Conservation (phyloP, 768 basidiomycete genomes). For the Mycena venus region DNA sequence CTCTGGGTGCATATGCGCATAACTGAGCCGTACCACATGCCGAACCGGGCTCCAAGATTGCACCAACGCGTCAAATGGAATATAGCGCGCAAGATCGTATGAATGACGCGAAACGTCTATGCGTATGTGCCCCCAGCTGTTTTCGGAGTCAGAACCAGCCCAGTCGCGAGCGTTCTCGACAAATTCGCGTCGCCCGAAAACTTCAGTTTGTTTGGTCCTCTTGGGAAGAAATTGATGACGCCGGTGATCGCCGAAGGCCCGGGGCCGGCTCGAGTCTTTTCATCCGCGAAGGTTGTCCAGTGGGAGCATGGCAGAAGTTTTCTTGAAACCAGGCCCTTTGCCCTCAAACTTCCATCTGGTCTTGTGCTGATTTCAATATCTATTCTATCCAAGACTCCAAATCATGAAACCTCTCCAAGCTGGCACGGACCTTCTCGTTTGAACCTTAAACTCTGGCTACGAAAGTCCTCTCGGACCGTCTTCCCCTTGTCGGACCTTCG, state of each 20-base stretch:
- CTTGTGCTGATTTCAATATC: not conserved
- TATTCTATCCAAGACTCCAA: not conserved
- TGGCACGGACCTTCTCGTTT: not conserved
- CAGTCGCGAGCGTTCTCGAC: conserved; percentile 1
- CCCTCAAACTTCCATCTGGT: not conserved
- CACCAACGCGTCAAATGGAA: conserved; percentile 7
- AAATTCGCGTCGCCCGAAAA: not conserved
- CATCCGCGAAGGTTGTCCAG: not conserved
- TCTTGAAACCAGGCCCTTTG: not conserved
- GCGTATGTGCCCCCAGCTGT: not conserved
- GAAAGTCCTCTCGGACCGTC: not conserved
- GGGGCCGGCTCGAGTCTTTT: not conserved
- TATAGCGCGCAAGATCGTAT: not conserved
- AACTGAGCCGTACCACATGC: conserved; percentile 66
- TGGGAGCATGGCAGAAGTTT: not conserved
- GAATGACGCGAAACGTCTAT: not conserved
- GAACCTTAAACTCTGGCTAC: not conserved
- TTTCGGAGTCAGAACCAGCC: not conserved
- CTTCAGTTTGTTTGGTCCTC: conserved; percentile 11
- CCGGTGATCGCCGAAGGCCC: not conserved
- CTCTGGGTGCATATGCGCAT: not conserved
- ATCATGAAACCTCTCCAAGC: not conserved
- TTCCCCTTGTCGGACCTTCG: not conserved
- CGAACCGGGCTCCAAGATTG: conserved; percentile 46
- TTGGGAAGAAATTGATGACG: not conserved